A percentile compares a stretch with the other conserved stretches of the same genome.
Conservation (phyloP, 1,284 basidiomycete genomes). For the Rhodotorula sp. region DNA sequence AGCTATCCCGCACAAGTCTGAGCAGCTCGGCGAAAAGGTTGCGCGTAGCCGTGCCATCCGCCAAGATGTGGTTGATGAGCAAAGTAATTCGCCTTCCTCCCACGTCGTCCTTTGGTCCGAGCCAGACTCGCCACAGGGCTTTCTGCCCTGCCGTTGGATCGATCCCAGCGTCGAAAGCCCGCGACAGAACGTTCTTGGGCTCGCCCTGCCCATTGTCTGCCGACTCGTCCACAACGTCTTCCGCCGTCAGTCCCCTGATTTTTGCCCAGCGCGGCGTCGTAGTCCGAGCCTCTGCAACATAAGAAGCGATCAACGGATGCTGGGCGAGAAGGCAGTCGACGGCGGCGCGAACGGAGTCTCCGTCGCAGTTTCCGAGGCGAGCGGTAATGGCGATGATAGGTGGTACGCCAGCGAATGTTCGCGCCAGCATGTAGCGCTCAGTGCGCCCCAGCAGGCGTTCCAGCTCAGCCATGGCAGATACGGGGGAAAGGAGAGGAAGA, state of each 20-base stretch:
- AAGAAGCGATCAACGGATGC: conserved; percentile 6
- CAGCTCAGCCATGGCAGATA: not conserved
- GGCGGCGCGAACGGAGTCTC: not conserved
- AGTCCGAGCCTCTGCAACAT: not conserved
- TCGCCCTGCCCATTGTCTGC: not conserved
- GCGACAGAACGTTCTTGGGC: not conserved
- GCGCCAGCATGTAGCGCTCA: conserved; percentile 14
- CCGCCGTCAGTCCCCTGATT: not conserved
- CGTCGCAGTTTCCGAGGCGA: not conserved
- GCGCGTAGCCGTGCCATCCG: conserved; percentile 15
- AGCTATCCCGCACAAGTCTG: not conserved
- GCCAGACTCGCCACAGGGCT: conserved; percentile 23
- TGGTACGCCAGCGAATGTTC: not conserved
- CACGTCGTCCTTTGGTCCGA: not conserved
- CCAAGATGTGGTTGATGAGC: conserved; percentile 16
- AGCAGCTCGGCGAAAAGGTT: conserved; percentile 31
- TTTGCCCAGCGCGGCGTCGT: not conserved
- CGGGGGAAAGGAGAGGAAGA: too few species aligned
- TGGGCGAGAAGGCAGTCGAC: conserved; percentile 1
- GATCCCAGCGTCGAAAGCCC: not conserved
- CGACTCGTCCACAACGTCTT: not conserved
- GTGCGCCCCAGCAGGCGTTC: conserved; percentile 3
- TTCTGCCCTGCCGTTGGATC: not conserved
- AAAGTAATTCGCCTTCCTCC: not conserved
- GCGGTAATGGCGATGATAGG: conserved; percentile 18